These are phyloP conservation scores for Inga leiocalycina DNA, from an alignment of 306 rosid species.

Conservation along the genomic window DNA sequence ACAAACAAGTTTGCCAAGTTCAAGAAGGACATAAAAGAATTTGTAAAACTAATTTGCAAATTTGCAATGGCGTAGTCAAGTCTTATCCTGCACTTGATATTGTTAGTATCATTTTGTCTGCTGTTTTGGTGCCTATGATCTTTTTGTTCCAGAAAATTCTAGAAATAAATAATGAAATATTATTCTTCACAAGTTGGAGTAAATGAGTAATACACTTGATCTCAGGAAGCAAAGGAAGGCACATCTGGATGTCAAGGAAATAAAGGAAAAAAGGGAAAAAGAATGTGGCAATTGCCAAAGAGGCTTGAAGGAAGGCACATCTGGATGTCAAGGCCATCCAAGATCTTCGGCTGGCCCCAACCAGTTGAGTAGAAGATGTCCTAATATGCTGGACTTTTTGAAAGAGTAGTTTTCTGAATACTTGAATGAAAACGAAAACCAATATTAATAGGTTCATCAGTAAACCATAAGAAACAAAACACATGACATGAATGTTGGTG, in stretches of 20 bases:
- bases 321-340: slow-evolving; percentile 23
- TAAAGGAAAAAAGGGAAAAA: slow-evolving; percentile 4
- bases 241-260: too few species aligned
- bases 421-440: slow-evolving; percentile 10
- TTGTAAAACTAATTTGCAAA: not conserved
- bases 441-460: slow-evolving; percentile 19
- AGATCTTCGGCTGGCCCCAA: slow-evolving; percentile 11
- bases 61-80: slow-evolving; percentile 18
- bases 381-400: slow-evolving; percentile 12
- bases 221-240: not conserved
- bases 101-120: slow-evolving; percentile 12
- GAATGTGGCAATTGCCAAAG: slow-evolving; percentile 4
- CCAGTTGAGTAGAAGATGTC: not conserved
- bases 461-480: not conserved
- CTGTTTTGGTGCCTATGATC: not conserved
- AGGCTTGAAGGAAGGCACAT: slow-evolving; percentile 29
- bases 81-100: slow-evolving; percentile 26
- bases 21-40: slow-evolving; percentile 5
- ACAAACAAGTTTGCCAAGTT: not conserved
- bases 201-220: slow-evolving; percentile 9
- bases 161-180: slow-evolving; percentile 14
- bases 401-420: slow-evolving; percentile 6
- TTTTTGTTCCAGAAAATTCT: not conserved
- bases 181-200: slow-evolving; percentile 8
- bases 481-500: not conserved